A percentile compares a stretch with the other conserved stretches of the same genome.
phyloP scores from a whole-genome alignment of 176 grass and related monocot genomes.

The Elymus sibiricus region DNA sequence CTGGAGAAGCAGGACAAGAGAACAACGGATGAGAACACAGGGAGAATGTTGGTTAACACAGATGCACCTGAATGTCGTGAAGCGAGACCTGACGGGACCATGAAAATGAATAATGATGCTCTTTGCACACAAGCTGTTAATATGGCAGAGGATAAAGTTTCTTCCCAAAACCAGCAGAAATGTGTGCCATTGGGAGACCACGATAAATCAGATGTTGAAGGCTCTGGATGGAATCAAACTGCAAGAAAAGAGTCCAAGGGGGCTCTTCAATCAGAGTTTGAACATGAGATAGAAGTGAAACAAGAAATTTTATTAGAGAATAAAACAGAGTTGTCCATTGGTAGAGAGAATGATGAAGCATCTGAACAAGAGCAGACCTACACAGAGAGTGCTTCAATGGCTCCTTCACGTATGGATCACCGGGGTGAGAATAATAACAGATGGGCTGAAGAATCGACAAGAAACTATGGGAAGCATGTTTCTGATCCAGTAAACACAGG shows the following conservation, averaged over 20 bases:
- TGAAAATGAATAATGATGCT: not conserved
- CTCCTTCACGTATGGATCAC: conserved; percentile 21
- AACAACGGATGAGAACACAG: conserved; percentile 1
- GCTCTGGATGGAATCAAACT: conserved; percentile 25
- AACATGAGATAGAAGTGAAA: not conserved
- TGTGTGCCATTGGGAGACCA: conserved; percentile 3
- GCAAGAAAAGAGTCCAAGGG: conserved; percentile 11
- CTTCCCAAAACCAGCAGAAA: not conserved
- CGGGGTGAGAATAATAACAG: conserved; percentile 13
- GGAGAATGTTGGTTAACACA: conserved; percentile 2
- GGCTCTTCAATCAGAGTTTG: conserved; percentile 26
- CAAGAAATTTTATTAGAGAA: conserved; percentile 34
- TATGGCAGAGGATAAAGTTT: not conserved
- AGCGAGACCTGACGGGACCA: conserved; percentile 11
- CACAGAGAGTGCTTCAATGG: not conserved
- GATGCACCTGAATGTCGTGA: conserved; percentile 33
- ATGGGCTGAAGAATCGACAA: conserved; percentile 28
- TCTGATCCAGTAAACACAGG: conserved; percentile 13
- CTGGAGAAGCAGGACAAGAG: conserved; percentile 11
- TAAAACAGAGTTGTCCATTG: conserved; percentile 8
- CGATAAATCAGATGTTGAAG: conserved; percentile 17
- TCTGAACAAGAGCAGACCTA: conserved; percentile 21
- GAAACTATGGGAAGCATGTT: conserved; percentile 12
- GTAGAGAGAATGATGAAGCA: conserved; percentile 28
- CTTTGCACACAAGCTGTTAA: conserved; percentile 20